These are phyloP conservation scores for Talaromyces sp. DNA, from an alignment of 2,329 filamentous ascomycete genomes.

Conservation along the genomic window DNA sequence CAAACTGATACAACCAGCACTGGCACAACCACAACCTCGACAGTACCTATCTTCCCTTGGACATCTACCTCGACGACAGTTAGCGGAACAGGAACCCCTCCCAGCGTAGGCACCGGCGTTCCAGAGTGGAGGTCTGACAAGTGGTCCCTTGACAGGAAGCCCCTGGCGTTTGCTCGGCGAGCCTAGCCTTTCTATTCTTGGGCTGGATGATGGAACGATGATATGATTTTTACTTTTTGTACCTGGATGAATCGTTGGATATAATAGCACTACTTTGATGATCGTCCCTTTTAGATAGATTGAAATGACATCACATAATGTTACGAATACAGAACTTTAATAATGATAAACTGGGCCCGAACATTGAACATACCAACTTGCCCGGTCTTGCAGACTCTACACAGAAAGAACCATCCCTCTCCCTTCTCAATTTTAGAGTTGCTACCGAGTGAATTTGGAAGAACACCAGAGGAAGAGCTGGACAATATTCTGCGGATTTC, in stretches of 20 bases:
- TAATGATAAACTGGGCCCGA: no score
- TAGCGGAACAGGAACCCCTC: not conserved
- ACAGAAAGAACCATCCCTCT: no score
- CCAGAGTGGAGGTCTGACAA: not conserved
- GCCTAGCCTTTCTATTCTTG: not conserved
- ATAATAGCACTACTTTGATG: not conserved
- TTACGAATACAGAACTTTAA: no score
- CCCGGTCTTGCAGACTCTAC: no score
- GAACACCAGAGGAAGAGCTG: no score
- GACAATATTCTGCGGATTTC: no score
- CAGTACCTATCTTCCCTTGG: not conserved
- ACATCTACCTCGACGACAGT: not conserved
- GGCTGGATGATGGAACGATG: not conserved
- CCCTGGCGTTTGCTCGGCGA: not conserved
- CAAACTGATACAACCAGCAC: not conserved
- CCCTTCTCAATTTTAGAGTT: no score
- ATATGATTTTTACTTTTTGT: not conserved
- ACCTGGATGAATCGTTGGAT: not conserved
- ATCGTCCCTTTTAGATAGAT: no score
- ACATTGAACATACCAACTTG: no score
- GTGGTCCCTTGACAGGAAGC: constrained; percentile 6
- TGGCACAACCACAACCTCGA: not conserved
- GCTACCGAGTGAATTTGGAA: no score
- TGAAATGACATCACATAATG: no score
- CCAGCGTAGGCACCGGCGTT: not conserved